A percentile compares a stretch with the other conserved stretches of the same genome.
Conservation (phyloP, 139 green algal genomes). For the Picochlorum sp. region DNA sequence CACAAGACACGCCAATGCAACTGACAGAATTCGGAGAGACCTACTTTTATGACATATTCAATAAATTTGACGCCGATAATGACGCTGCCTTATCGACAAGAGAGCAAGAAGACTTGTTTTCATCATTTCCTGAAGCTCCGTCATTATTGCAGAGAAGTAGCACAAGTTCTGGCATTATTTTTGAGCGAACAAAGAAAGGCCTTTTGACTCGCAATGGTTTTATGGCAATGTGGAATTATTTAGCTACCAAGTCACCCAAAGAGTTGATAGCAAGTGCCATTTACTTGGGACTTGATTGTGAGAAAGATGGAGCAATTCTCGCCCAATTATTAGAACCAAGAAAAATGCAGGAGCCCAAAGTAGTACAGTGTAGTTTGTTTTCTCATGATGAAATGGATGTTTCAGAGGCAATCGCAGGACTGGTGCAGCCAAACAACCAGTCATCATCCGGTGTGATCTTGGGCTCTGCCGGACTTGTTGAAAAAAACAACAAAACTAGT, state of each 20-base stretch:
- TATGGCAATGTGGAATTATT: conserved; percentile 44
- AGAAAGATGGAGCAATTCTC: not conserved
- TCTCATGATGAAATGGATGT: conserved; percentile 38
- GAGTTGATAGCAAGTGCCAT: conserved; percentile 54
- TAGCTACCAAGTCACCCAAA: conserved; percentile 33
- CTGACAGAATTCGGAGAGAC: conserved; percentile 32
- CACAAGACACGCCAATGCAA: conserved; percentile 46
- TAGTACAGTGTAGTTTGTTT: conserved; percentile 44
- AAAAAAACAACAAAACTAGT: not conserved
- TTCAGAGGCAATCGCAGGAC: conserved; percentile 8
- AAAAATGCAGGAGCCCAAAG: conserved; percentile 13
- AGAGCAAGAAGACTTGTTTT: conserved; percentile 51
- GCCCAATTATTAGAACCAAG: not conserved
- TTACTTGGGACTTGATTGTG: conserved; percentile 51
- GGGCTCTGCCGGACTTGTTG: not conserved
- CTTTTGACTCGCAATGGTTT: conserved; percentile 45
- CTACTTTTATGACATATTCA: conserved; percentile 55
- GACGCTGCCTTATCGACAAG: conserved; percentile 39
- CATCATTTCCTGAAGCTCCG: conserved; percentile 36
- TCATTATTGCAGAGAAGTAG: conserved; percentile 21
- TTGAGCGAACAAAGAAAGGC: conserved; percentile 25
- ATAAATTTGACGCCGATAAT: conserved; percentile 37
- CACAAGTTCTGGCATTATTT: conserved; percentile 21
- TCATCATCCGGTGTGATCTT: conserved; percentile 7
- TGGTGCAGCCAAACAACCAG: not conserved